Evolutionary conservation across 768 basidiomycete species (phyloP), one percentile per base, ranked within the genome.

Genomic region (Suillus luteus): DNA sequence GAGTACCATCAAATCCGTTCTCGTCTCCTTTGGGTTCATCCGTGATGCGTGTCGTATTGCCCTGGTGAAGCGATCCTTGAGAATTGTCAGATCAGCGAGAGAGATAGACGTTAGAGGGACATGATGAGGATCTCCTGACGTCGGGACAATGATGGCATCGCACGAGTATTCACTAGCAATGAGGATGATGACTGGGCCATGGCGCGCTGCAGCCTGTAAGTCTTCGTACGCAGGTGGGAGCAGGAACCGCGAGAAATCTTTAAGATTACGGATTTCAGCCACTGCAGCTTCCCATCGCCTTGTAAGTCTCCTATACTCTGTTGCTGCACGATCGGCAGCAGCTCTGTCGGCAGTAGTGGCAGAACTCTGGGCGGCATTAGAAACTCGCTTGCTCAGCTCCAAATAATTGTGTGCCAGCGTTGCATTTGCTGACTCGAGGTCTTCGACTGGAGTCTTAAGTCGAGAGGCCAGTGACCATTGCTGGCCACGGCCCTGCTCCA

Each of bases 171-270:
- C 0, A 31, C 31, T 31, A 3, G 31, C 31, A 31, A 31, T 31
- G 3, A 31, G 4, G 31, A 31, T 4, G 3, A 31, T 31, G 31
- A 31, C 31, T 2, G 31, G 31, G 31, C 31, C 31, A 31, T 31
- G 31, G 4, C 31, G 31, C 31, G 31, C 31, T 4, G 31, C 31
- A 2, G 31, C 31, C 3, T 31, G 17, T 8, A 72, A 55, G 7
- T 68, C 63, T 1, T 22, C 35, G 11, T 68, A 64, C 5, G 46
- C 51, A 3, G 57, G 35, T 22, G 72, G 71, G 12, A 59, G 38
- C 8, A 73, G 55, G 19, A 44, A 44, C 19, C 44, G 44, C 1
- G 19, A n/a, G n/a, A 52, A 70, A 67, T 1, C 38, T 15, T 2
- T 60, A 59, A 59, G 68, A 70, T 1, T 24, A 15, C 48, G 48